phyloP scores from a whole-genome alignment of 2,329 filamentous ascomycete species.

The Botrytis porri region DNA sequence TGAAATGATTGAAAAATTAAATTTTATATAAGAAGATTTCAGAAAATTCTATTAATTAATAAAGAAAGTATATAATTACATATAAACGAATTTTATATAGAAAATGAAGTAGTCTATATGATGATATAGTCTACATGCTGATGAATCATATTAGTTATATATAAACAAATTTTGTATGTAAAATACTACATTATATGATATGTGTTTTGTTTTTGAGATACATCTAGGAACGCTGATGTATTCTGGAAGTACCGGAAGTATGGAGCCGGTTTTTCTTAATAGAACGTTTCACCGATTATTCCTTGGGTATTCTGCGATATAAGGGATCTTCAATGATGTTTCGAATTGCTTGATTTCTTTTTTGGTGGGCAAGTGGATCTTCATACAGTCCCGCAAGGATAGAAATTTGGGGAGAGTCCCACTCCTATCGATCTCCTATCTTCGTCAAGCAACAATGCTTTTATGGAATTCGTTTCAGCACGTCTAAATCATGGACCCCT shows the following conservation, averaged over 20 bases:
- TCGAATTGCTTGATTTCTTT: conserved; percentile 7
- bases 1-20: too few species aligned
- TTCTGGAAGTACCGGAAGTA: not conserved
- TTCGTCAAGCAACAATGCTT: not conserved
- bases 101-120: too few species aligned
- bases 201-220: not conserved
- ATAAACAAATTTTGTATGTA: too few species aligned
- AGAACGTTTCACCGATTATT: not conserved
- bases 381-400: not conserved
- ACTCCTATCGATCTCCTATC: not conserved
- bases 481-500: not conserved
- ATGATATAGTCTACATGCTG: too few species aligned
- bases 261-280: not conserved
- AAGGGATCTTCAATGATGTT: not conserved
- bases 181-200: too few species aligned
- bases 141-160: too few species aligned
- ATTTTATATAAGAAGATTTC: too few species aligned
- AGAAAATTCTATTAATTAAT: too few species aligned
- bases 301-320: not conserved
- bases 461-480: not conserved
- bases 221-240: not conserved
- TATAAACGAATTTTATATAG: too few species aligned
- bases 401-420: not conserved
- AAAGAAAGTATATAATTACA: too few species aligned
- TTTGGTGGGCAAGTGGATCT: not conserved